These are phyloP conservation scores for Raphanus sativus DNA, from an alignment of 345 rosid species.

Conservation along the genomic window DNA sequence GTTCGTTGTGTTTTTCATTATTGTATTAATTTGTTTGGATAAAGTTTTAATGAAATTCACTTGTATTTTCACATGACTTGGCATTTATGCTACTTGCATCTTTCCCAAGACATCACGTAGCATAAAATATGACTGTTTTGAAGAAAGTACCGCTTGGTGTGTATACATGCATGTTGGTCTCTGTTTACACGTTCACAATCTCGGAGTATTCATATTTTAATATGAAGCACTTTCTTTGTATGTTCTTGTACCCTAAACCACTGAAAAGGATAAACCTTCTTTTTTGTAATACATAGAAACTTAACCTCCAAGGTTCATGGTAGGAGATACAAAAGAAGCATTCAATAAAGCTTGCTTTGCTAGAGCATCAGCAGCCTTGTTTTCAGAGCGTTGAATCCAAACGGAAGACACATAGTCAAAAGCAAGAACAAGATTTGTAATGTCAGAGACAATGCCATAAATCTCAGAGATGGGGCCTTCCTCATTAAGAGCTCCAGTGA, in stretches of 20 bases:
- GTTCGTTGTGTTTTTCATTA: background rate
- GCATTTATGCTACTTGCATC: background rate
- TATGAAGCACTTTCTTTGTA: background rate
- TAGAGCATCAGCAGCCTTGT: too few species aligned
- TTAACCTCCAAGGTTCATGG: too few species aligned
- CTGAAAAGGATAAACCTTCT: background rate
- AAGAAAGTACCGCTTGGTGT: background rate
- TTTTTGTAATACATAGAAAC: too few species aligned
- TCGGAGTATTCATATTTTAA: background rate
- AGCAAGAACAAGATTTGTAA: too few species aligned
- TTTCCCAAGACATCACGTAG: background rate
- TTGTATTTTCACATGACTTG: constrained; percentile 24
- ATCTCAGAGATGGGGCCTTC: too few species aligned
- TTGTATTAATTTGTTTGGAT: background rate
- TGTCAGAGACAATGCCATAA: too few species aligned
- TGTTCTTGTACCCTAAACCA: background rate
- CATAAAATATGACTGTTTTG: background rate
- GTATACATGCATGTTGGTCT: background rate
- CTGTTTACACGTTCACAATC: background rate
- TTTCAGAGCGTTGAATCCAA: too few species aligned
- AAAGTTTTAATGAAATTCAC: constrained; percentile 1
- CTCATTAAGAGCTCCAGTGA: too few species aligned
- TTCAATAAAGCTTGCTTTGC: too few species aligned
- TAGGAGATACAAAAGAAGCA: too few species aligned
- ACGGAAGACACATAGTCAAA: too few species aligned